Base-by-base conservation (phyloP, 371 early-diverging fungal species). In the Cladochytrium tenue region DNA sequence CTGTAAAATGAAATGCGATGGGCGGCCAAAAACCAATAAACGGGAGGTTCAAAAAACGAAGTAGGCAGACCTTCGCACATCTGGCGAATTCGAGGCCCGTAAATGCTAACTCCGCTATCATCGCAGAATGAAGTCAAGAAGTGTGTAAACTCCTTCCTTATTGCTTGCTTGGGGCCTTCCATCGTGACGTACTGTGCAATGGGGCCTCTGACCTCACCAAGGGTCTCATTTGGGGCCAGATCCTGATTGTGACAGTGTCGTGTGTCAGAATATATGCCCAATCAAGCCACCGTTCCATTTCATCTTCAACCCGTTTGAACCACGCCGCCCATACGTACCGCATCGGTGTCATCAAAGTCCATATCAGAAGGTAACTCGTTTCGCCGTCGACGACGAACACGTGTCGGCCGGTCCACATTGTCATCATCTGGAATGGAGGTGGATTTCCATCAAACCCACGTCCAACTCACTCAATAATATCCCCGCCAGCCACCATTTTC, bases 101-200 rank as follows among this genome's bases (percentile, higher is more conserved):
- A 98, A 5, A 97, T 92, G 1, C 93, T 92, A 32, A 88, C 89
- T 64, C 95, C 95, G 50, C 89, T 78, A 20, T 91, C 92, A 68
- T 94, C 90, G 20, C 88, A 88, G 73, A 82, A 95, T 2, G 92
- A 90, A 31, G 90, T 86, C 50, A 98, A 79, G 72, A 98, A 98
- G 50, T 89, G 84, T 34, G 88, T 85, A 80, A 96, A 97, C 69
- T 95, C 93, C 35, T 88, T 78, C 67, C 87, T 86, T 60, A 96
- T 92, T 23, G 92, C 88, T 63, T 88, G 87, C 17, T 94, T 87
- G 2, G 90, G 88, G 10, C 87, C 83, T 66, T 90, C 91, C 80
- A 89, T 85, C 26, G 75, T 79, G 20, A 95, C 80, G 90, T 92
- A 95, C 35, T 92, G 92, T 35, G 83, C 79, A 51, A 95, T 85